Percentiles rank a stretch among this genome's conserved stretches.
Evolutionary conservation across 306 rosid species (phyloP).

Genomic region (Canavalia ensiformis): DNA sequence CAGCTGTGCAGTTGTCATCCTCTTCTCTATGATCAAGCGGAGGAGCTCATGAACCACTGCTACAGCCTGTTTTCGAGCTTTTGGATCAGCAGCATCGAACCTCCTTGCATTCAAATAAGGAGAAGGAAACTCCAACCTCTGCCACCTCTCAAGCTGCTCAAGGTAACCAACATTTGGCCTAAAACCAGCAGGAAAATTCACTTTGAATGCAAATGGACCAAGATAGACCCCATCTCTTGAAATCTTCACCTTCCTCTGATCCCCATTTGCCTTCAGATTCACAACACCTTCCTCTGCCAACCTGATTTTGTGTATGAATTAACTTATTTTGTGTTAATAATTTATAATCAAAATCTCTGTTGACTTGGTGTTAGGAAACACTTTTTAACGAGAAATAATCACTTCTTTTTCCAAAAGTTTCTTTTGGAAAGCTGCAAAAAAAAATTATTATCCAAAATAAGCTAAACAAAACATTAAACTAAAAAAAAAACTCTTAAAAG

Average conservation of each 20-base stretch:
- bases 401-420: background rate
- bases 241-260: constrained; percentile 63
- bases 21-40: constrained; percentile 80
- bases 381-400: background rate
- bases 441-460: background rate
- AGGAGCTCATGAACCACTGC: constrained; percentile 90
- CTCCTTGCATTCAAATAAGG: constrained; percentile 90
- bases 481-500: too few species aligned
- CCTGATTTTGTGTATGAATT: background rate
- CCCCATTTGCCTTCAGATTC: constrained; percentile 39
- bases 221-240: constrained; percentile 72
- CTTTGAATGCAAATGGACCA: constrained; percentile 71
- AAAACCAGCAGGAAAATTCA: constrained; percentile 76
- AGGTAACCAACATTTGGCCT: constrained; percentile 76
- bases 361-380: background rate
- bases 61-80: constrained; percentile 74
- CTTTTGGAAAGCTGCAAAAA: background rate
- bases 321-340: constrained; percentile 3
- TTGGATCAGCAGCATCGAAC: constrained; percentile 69
- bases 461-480: background rate
- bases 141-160: constrained; percentile 77
- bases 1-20: constrained; percentile 83
- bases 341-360: background rate
- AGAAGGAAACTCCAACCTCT: constrained; percentile 87
- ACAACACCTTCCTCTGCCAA: constrained; percentile 55